These are phyloP conservation scores for Chalara sp. DNA, from an alignment of 2,329 filamentous ascomycete species.

Conservation along the genomic window DNA sequence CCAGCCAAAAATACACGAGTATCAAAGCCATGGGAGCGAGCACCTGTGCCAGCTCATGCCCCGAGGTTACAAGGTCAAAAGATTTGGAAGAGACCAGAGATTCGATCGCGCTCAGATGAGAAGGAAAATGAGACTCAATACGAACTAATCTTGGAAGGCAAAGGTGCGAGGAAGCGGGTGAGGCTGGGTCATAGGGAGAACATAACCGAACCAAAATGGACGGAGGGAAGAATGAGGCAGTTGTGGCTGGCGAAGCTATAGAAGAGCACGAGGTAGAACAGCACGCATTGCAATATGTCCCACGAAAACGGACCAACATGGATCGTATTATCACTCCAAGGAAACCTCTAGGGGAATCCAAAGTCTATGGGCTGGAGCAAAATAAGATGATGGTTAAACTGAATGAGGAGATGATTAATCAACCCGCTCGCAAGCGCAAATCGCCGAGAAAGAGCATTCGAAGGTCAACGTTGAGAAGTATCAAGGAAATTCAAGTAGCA, in stretches of 20 bases:
- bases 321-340: slow-evolving; percentile 26
- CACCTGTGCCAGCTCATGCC: slow-evolving; percentile 22
- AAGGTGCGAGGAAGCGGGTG: slow-evolving; percentile 26
- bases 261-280: slow-evolving; percentile 1
- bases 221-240: slow-evolving; percentile 1
- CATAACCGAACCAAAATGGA: slow-evolving; percentile 28
- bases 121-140: slow-evolving; percentile 19
- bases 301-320: slow-evolving; percentile 26
- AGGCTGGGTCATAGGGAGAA: slow-evolving; percentile 24
- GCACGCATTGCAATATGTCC: slow-evolving; percentile 17
- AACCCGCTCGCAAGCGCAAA: slow-evolving; percentile 15
- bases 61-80: slow-evolving; percentile 26
- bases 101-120: slow-evolving; percentile 4
- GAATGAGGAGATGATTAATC: not conserved
- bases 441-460: slow-evolving; percentile 16
- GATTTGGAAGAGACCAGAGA: slow-evolving; percentile 25
- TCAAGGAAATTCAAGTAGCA: no score
- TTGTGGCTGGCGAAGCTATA: slow-evolving; percentile 1
- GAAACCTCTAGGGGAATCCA: slow-evolving; percentile 9
- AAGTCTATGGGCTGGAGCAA: no score
- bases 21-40: slow-evolving; percentile 24
- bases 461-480: not conserved
- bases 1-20: slow-evolving; percentile 13
- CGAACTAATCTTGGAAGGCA: slow-evolving; percentile 30
- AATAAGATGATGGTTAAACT: no score